A percentile compares a stretch with the other conserved stretches of the same genome.
These are phyloP conservation scores for Pyronema domesticum DNA, from an alignment of 495 filamentous ascomycete species.

Conservation along the genomic window DNA sequence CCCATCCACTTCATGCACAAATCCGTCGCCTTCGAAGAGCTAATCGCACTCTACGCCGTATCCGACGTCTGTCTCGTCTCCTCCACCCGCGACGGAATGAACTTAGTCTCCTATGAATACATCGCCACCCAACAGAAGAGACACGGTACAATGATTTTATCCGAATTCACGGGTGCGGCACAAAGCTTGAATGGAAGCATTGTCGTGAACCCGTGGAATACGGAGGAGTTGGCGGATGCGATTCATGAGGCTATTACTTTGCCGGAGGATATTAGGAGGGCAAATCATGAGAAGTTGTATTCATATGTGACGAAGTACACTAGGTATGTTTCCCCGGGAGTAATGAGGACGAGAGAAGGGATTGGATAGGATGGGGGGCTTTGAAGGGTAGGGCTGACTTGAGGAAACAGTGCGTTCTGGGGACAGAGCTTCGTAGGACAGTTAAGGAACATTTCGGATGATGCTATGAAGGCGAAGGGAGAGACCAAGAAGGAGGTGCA, in stretches of 20 bases:
- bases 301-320: slow-evolving; percentile 83
- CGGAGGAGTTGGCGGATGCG: slow-evolving; percentile 66
- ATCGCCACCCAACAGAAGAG: slow-evolving; percentile 71
- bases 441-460: slow-evolving; percentile 50
- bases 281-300: slow-evolving; percentile 64
- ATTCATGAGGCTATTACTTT: slow-evolving; percentile 75
- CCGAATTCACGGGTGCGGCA: slow-evolving; percentile 81
- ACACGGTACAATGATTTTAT: slow-evolving; percentile 78
- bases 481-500: background rate
- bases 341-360: too few relatives aligned
- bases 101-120: slow-evolving; percentile 90
- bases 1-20: slow-evolving; percentile 92
- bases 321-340: slow-evolving; percentile 29
- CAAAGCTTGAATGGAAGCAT: slow-evolving; percentile 71
- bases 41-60: slow-evolving; percentile 80
- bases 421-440: slow-evolving; percentile 85
- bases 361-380: background rate
- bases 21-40: slow-evolving; percentile 54
- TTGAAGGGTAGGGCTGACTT: slow-evolving; percentile 2
- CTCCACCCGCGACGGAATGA: slow-evolving; percentile 93
- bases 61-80: slow-evolving; percentile 80
- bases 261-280: slow-evolving; percentile 59
- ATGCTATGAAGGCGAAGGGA: slow-evolving; percentile 27
- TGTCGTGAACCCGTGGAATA: slow-evolving; percentile 85
- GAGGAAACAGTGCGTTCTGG: slow-evolving; percentile 63